Evolutionary conservation across 306 rosid species (phyloP), one percentile per base, ranked within the genome.

Genomic region (Lotus japonicus): DNA sequence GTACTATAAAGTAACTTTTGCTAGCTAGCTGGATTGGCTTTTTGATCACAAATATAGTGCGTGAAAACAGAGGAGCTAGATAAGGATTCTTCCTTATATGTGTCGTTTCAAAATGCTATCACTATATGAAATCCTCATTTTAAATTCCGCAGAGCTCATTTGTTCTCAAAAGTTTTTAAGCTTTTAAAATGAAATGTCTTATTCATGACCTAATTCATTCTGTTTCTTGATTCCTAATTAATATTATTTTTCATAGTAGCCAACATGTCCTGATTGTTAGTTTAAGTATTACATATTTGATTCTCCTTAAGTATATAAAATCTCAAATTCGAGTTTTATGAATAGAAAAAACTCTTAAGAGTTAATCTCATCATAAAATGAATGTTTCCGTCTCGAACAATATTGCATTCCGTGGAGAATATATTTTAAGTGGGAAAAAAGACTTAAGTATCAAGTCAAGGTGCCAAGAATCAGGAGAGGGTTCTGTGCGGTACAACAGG

Each of bases 201-300:
- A 77, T 7, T 77, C 73, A 70, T 54, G 66, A 70, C 81, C 81
- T 77, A 77, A 76, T 68, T 68, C 64, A 67, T 50, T 50, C 50
- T 8, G 10, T 48, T 60, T 60, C 41, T 11, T 68, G 15, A 5
- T 75, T 67, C 74, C 70, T 75, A 75, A 58, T 59, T 60, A 15
- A 8, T 9, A 9, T 74, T 64, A 11, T 56, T 48, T 49, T 41
- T 56, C 72, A 15, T 46, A 21, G 35, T 50, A 66, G 51, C 65
- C 50, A 56, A n/a, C n/a, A n/a, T n/a, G n/a, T n/a, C n/a, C n/a
- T n/a, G n/a, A n/a, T n/a, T n/a, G n/a, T n/a, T n/a, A n/a, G n/a
- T n/a, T n/a, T n/a, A n/a, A n/a, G n/a, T n/a, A n/a, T n/a, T n/a
- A n/a, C n/a, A n/a, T n/a, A n/a, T n/a, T n/a, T n/a, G n/a, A n/a